Conservation (phyloP, 371 early-diverging fungal species). For the Saksenaea vasiformis region DNA sequence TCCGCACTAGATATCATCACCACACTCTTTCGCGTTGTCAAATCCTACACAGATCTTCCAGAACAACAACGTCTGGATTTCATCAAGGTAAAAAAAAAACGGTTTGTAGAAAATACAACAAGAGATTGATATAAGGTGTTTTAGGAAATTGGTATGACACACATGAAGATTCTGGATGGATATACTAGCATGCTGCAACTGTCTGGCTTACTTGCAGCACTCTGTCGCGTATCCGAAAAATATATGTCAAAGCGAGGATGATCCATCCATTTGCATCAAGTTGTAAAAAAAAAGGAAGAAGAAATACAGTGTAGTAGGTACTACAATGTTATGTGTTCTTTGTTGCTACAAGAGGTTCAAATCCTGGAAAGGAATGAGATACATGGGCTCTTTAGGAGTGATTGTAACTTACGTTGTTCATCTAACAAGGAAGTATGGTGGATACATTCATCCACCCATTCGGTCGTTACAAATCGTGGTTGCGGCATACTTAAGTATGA, state of each 20-base stretch:
- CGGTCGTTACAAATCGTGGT: constrained; percentile 20
- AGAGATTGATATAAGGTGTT: background rate
- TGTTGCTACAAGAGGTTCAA: too few species aligned
- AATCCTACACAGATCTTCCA: constrained; percentile 47
- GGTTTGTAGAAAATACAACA: too few species aligned
- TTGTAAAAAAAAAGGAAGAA: too few species aligned
- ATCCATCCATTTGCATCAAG: background rate
- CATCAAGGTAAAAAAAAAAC: constrained; percentile 80
- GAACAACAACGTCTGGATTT: constrained; percentile 72
- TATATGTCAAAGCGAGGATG: constrained; percentile 2
- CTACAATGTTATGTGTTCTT: too few species aligned
- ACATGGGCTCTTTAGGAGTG: too few species aligned
- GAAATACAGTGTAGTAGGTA: too few species aligned
- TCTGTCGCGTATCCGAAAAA: constrained; percentile 31
- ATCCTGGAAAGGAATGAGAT: too few species aligned
- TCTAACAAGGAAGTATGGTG: constrained; percentile 16
- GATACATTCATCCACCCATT: constrained; percentile 24
- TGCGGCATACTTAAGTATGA: background rate
- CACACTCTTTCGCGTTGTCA: constrained; percentile 87
- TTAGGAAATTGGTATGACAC: constrained; percentile 85
- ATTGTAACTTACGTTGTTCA: constrained; percentile 17
- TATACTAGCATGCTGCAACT: constrained; percentile 80
- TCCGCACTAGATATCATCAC: constrained; percentile 90
- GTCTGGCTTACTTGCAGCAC: constrained; percentile 73
- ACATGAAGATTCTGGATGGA: constrained; percentile 88